Conservation (phyloP, 2,329 filamentous ascomycete species). For the Aspergillus amoenus region DNA sequence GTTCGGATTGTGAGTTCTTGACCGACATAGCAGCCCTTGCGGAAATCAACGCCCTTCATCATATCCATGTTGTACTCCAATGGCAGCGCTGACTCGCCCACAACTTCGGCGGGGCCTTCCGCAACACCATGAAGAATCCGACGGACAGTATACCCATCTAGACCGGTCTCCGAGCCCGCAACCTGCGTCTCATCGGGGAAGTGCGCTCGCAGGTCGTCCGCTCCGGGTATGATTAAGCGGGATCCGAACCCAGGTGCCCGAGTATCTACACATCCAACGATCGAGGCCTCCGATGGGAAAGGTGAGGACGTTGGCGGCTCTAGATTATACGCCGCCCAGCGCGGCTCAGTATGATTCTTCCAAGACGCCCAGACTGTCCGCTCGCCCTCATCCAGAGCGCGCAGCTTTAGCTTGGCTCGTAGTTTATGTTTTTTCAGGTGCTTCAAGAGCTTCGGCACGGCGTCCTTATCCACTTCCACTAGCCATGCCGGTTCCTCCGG, state of each 20-base stretch:
- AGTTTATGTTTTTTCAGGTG: constrained; percentile 86
- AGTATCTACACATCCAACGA: constrained; percentile 39
- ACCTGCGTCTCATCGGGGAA: constrained; percentile 35
- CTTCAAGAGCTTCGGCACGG: constrained; percentile 62
- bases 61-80: constrained; percentile 88
- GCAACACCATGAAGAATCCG: constrained; percentile 78
- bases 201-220: constrained; percentile 33
- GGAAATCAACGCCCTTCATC: constrained; percentile 83
- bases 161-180: constrained; percentile 49
- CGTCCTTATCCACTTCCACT: constrained; percentile 75
- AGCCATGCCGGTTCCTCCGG: constrained; percentile 56
- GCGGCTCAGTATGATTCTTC: constrained; percentile 52
- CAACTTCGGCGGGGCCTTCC: constrained; percentile 80
- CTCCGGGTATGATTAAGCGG: constrained; percentile 37
- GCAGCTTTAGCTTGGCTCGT: constrained; percentile 72
- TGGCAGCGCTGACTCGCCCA: constrained; percentile 69
- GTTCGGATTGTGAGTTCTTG: constrained; percentile 97
- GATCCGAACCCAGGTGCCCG: constrained; percentile 43
- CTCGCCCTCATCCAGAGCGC: constrained; percentile 65
- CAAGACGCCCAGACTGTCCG: constrained; percentile 72
- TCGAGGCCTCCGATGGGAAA: constrained; percentile 25
- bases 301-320: constrained; percentile 33
- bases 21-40: constrained; percentile 94
- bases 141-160: constrained; percentile 69
- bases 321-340: constrained; percentile 41